Conservation (phyloP, 2,329 filamentous ascomycete species). For the Ceratocystis alfenasii region DNA sequence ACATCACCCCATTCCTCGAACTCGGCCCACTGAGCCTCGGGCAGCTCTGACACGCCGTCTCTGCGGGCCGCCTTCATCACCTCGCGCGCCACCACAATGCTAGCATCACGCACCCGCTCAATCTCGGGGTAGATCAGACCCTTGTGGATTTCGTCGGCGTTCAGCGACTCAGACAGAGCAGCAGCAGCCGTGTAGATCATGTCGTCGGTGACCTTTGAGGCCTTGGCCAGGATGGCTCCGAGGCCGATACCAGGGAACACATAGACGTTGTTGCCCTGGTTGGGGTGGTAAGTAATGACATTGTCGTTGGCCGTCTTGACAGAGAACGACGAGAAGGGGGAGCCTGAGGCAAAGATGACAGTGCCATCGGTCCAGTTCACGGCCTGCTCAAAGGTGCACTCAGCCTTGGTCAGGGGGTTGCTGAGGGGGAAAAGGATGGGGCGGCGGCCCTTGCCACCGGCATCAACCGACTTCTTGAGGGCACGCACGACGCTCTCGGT, state of each 20-base stretch:
- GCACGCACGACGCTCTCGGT: conserved; percentile 70
- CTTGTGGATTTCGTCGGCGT: conserved; percentile 65
- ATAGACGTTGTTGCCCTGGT: conserved; percentile 79
- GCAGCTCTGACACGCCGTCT: conserved; percentile 60
- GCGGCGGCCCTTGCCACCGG: conserved; percentile 55
- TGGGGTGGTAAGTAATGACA: conserved; percentile 58
- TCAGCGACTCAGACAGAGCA: conserved; percentile 66
- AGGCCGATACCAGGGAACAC: conserved; percentile 95
- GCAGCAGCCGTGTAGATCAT: conserved; percentile 96
- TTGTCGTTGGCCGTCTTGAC: conserved; percentile 49
- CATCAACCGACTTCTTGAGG: conserved; percentile 52
- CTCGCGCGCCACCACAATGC: conserved; percentile 71
- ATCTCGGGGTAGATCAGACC: conserved; percentile 87
- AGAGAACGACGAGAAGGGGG: conserved; percentile 68
- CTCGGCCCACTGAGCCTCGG: conserved; percentile 57
- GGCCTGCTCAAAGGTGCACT: conserved; percentile 88
- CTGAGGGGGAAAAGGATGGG: conserved; percentile 94
- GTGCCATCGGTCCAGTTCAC: conserved; percentile 82
- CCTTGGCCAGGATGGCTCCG: conserved; percentile 82
- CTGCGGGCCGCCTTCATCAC: conserved; percentile 86
- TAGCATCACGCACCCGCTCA: conserved; percentile 82
- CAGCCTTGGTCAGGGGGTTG: conserved; percentile 91
- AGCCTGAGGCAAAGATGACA: conserved; percentile 88
- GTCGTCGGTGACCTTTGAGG: conserved; percentile 72
- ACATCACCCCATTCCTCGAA: conserved; percentile 63